Evolutionary conservation across 2,329 filamentous ascomycete genomes (phyloP).

Genomic region (Alternaria infectoria): DNA sequence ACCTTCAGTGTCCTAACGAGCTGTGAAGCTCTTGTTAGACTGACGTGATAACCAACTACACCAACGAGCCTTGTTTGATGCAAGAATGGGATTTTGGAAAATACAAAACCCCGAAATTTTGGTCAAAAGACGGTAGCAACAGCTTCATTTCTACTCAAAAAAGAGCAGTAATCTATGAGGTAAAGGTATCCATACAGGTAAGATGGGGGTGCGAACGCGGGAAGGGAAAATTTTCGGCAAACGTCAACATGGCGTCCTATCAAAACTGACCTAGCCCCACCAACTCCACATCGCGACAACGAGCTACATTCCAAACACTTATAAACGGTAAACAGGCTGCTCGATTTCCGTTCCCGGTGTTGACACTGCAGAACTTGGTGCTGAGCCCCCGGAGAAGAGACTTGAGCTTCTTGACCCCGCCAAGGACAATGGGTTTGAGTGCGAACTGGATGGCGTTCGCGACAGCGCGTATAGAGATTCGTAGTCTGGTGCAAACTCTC

Average conservation of each 20-base stretch:
- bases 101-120: background rate
- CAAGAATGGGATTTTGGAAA: background rate
- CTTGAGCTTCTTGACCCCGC: slow-evolving; percentile 23
- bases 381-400: slow-evolving; percentile 15
- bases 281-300: background rate
- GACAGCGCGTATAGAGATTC: slow-evolving; percentile 35
- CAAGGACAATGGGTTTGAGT: slow-evolving; percentile 5
- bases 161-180: background rate
- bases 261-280: background rate
- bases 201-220: background rate
- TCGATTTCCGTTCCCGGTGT: slow-evolving; percentile 20
- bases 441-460: slow-evolving; percentile 16
- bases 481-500: slow-evolving; percentile 42
- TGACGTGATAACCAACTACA: slow-evolving; percentile 58
- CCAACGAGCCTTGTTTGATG: slow-evolving; percentile 37
- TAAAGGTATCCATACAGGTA: background rate
- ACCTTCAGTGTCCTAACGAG: background rate
- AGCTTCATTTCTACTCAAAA: background rate
- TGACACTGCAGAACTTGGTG: slow-evolving; percentile 10
- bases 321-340: slow-evolving; percentile 4
- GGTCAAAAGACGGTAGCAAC: background rate
- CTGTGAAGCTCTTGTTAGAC: slow-evolving; percentile 46
- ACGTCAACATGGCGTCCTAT: background rate
- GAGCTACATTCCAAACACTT: background rate
- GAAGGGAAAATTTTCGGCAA: background rate